Percentiles rank a stretch among this genome's conserved stretches.
Conservation (phyloP, 2,329 filamentous ascomycete genomes). For the Epichloe elymi region DNA sequence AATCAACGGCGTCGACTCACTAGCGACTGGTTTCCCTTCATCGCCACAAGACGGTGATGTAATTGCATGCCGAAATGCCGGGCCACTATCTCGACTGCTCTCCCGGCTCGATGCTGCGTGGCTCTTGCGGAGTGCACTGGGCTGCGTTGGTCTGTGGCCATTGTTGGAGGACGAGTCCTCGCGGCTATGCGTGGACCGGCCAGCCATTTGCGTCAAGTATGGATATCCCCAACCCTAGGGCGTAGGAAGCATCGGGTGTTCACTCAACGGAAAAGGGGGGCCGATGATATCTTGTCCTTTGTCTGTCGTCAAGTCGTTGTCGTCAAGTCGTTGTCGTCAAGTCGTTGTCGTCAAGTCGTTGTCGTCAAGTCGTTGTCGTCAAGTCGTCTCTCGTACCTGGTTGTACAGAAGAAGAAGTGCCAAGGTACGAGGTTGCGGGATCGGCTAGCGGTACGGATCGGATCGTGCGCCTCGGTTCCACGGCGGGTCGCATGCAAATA, state of each 20-base stretch:
- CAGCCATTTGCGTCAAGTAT: constrained; percentile 11
- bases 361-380: too few species aligned
- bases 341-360: too few species aligned
- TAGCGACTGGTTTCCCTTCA: constrained; percentile 13
- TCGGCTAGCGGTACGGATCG: background rate
- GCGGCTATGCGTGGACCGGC: constrained; percentile 15
- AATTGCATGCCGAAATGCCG: constrained; percentile 5
- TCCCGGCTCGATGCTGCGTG: constrained; percentile 20
- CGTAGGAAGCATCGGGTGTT: background rate
- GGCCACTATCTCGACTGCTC: constrained; percentile 9
- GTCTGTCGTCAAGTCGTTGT: too few species aligned
- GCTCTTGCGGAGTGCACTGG: constrained; percentile 33
- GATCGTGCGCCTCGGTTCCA: background rate
- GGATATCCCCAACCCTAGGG: background rate
- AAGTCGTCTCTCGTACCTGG: background rate
- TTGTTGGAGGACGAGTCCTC: constrained; percentile 15
- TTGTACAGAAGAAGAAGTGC: background rate
- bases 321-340: too few species aligned
- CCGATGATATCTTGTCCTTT: background rate
- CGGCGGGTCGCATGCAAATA: too few species aligned
- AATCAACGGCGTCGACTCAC: constrained; percentile 41
- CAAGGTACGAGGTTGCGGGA: background rate
- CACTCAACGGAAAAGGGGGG: background rate
- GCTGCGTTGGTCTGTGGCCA: constrained; percentile 28
- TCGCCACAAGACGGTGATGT: constrained; percentile 5